These are phyloP conservation scores for Yamadazyma triangularis DNA, from an alignment of 1,139 yeast species.

Conservation along the genomic window DNA sequence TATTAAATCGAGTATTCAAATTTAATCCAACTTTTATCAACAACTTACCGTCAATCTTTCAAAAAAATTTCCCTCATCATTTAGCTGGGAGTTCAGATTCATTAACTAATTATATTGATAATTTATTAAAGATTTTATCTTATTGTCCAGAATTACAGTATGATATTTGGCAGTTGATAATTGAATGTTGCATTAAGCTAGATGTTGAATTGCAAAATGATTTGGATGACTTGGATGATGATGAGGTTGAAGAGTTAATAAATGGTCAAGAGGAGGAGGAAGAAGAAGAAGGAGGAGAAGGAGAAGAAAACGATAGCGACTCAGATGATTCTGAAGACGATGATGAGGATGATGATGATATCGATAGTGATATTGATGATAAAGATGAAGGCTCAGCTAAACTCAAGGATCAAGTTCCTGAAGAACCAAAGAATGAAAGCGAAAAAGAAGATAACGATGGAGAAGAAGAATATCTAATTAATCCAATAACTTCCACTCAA, in stretches of 20 bases:
- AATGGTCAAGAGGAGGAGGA: conserved; percentile 46
- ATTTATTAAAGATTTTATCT: conserved; percentile 52
- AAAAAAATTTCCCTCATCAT: conserved; percentile 73
- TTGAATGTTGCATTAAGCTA: conserved; percentile 76
- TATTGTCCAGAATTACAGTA: conserved; percentile 75
- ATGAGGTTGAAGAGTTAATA: conserved; percentile 63
- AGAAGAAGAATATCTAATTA: conserved; percentile 29
- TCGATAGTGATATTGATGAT: conserved; percentile 7
- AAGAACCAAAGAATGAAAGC: conserved; percentile 48
- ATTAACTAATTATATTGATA: conserved; percentile 60
- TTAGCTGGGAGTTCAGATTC: conserved; percentile 50
- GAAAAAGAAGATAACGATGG: conserved; percentile 34
- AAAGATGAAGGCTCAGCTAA: conserved; percentile 32
- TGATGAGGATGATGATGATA: conserved; percentile 31
- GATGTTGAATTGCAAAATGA: conserved; percentile 95
- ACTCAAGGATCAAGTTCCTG: conserved; percentile 6
- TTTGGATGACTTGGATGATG: conserved; percentile 75
- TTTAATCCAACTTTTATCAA: conserved; percentile 80
- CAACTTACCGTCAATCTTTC: conserved; percentile 56
- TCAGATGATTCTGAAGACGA: conserved; percentile 21
- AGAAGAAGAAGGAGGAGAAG: conserved; percentile 21
- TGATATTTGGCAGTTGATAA: conserved; percentile 73
- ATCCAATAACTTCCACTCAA: conserved; percentile 40
- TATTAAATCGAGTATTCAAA: conserved; percentile 58
- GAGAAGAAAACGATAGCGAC: conserved; percentile 18